These are phyloP conservation scores for Inga laurina DNA, from an alignment of 306 rosid species.

Conservation along the genomic window DNA sequence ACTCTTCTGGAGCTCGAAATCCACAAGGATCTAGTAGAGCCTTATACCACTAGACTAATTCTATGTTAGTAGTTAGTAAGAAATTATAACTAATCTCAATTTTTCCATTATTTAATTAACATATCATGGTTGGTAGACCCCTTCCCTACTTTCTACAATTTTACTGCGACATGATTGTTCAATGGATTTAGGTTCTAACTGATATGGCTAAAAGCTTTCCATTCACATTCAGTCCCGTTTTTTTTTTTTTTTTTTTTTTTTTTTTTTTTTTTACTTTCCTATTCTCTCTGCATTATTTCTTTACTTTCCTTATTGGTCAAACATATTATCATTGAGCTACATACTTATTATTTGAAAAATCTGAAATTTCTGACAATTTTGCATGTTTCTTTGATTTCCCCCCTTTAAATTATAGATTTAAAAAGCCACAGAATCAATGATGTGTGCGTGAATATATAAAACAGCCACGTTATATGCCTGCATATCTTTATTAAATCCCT, in stretches of 20 bases:
- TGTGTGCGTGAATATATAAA: too few species aligned
- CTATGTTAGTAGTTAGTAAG: not conserved
- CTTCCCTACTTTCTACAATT: constrained; percentile 55
- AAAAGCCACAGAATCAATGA: constrained; percentile 8
- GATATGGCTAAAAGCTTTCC: constrained; percentile 44
- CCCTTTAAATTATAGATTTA: not conserved
- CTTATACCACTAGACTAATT: too few species aligned
- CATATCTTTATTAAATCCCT: too few species aligned
- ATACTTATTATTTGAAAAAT: constrained; percentile 11
- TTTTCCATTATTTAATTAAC: not conserved
- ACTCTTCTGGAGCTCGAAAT: too few species aligned
- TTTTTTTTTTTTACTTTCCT: not conserved
- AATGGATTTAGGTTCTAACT: constrained; percentile 54
- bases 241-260: too few species aligned
- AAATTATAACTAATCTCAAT: not conserved
- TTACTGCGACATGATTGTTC: constrained; percentile 66
- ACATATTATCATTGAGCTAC: constrained; percentile 26
- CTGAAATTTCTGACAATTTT: constrained; percentile 58
- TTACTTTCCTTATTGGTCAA: constrained; percentile 13
- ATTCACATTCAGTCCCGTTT: not conserved
- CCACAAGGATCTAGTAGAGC: too few species aligned
- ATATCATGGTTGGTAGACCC: constrained; percentile 52
- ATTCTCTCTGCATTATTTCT: not conserved
- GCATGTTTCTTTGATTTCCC: constrained; percentile 45
- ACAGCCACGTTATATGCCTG: too few species aligned